Evolutionary conservation across 495 filamentous ascomycete genomes (phyloP).

Genomic region (Trichoderma orchidacearum): DNA sequence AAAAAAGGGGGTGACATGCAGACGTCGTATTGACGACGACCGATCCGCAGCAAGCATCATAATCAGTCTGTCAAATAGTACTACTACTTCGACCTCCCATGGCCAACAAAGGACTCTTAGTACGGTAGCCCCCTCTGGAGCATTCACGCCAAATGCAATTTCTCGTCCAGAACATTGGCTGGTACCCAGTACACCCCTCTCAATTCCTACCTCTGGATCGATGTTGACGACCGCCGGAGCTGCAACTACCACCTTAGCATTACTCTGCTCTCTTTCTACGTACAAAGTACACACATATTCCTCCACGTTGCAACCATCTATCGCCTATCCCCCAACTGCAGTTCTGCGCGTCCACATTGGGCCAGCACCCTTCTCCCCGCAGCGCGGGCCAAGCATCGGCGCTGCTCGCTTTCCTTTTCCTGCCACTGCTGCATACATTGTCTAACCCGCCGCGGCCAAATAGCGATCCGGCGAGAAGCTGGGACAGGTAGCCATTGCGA

Average conservation of each 20-base stretch:
- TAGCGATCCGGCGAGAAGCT: neutral
- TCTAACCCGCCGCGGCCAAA: neutral
- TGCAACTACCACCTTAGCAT: neutral
- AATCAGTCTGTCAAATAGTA: neutral
- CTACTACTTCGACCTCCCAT: neutral
- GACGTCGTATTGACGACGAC: neutral
- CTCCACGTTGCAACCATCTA: neutral
- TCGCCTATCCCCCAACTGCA: neutral
- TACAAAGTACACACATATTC: neutral
- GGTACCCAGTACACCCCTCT: too few relatives aligned
- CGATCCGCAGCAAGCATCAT: neutral
- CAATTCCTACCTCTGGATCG: neutral
- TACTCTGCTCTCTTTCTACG: neutral
- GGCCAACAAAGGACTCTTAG: neutral
- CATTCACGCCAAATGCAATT: neutral
- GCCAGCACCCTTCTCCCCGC: neutral
- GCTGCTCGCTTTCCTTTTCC: neutral
- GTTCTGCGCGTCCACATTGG: neutral
- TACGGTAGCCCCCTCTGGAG: neutral
- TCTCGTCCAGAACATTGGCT: neutral
- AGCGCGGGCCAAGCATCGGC: neutral
- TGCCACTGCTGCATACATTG: neutral
- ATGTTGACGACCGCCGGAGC: neutral
- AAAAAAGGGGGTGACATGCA: neutral
- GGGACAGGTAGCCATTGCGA: neutral